These are phyloP conservation scores for Gastrolobium villosum DNA, from an alignment of 306 rosid species.

Conservation along the genomic window DNA sequence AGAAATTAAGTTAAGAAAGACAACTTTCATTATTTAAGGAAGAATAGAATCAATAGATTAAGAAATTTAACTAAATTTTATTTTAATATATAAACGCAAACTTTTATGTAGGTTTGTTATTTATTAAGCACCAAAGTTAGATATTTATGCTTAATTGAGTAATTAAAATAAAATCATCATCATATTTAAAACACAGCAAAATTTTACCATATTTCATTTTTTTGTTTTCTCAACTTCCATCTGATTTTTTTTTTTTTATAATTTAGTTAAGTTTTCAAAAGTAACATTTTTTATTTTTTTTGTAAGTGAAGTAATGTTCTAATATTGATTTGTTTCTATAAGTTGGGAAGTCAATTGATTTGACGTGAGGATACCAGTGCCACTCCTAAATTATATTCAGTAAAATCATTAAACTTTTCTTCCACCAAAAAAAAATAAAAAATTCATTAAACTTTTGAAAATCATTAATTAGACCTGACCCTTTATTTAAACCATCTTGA, in stretches of 20 bases:
- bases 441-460: constrained; percentile 14
- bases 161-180: not conserved
- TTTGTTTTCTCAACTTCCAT: not conserved
- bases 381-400: not conserved
- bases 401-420: not conserved
- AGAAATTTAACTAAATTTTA: no score
- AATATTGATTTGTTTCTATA: not conserved
- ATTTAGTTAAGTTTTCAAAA: no score
- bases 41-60: no score
- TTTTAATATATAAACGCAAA: no score
- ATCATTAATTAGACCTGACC: not conserved
- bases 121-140: not conserved
- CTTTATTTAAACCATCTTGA: constrained; percentile 1
- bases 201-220: not conserved
- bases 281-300: not conserved
- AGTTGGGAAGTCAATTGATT: not conserved
- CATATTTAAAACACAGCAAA: not conserved
- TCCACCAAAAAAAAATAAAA: no score
- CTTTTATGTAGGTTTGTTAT: not conserved
- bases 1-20: no score
- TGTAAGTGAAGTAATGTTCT: not conserved
- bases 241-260: no score
- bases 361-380: not conserved
- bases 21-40: no score
- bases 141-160: not conserved